Evolutionary conservation across 345 rosid species (phyloP), one percentile per base, ranked within the genome.

Genomic region (Salix udensis): DNA sequence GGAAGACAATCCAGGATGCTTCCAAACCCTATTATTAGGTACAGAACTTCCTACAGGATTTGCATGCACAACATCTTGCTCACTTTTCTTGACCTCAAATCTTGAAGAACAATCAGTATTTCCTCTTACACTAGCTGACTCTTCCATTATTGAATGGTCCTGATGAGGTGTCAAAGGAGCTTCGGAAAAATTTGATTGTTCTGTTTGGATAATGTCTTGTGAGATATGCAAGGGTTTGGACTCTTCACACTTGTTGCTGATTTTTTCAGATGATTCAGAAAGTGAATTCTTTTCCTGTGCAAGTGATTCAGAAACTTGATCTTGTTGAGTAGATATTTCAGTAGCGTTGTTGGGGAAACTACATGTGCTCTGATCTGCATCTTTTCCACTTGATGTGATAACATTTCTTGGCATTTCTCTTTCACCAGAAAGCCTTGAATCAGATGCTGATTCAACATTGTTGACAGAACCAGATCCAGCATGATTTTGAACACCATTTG

Each of bases 391-490:
- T 23, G 79, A 72, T 16, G 78, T 21, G 50, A 73, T 68, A 68
- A 65, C 68, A 74, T 72, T 76, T 62, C 55, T 84, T 50, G 70
- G 79, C 23, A 70, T 67, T 77, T 79, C 84, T 70, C 67, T 65
- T 34, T 67, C 78, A 80, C 77, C 77, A 21, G 76, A 66, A 65
- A 76, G 67, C 74, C 77, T 88, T 23, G 68, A 75, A 72, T 69
- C 82, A 72, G 85, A 83, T 61, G 77, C 75, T 61, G 81, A 67
- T 71, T 83, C 84, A 65, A 48, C 61, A 60, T 74, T 48, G 55
- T 73, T 84, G 67, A 40, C 67, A 74, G 84, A 28, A 82, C 77
- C 77, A 53, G 84, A 75, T 62, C 73, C 83, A 76, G 83, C 76
- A 74, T 82, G 30, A 69, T 72, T 80, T 71, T 87, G 85, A 72